Evolutionary conservation across 495 filamentous ascomycete species (phyloP).

Genomic region (Diplogelasinospora grovesii): DNA sequence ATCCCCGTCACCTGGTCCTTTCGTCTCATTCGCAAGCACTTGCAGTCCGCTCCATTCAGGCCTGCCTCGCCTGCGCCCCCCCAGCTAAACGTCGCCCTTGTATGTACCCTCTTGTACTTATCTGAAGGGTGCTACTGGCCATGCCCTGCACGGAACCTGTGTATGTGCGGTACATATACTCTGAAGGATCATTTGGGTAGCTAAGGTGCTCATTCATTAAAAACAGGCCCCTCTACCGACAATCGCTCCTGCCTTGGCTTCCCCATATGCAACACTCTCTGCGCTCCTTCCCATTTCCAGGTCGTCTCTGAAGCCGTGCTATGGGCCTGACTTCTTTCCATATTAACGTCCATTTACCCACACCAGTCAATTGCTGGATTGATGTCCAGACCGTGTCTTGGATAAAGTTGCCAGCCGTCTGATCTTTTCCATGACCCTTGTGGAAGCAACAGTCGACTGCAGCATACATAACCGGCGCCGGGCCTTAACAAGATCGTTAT

Average conservation of each 20-base stretch:
- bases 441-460: slow-evolving; percentile 7
- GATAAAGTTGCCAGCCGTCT: slow-evolving; percentile 26
- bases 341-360: slow-evolving; percentile 42
- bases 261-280: slow-evolving; percentile 7
- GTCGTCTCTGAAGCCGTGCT: slow-evolving; percentile 22
- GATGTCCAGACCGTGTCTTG: slow-evolving; percentile 30
- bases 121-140: no score
- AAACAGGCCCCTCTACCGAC: slow-evolving; percentile 6
- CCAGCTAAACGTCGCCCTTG: no score
- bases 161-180: no score
- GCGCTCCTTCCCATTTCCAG: slow-evolving; percentile 9
- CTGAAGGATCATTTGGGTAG: no score
- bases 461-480: slow-evolving; percentile 8
- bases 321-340: slow-evolving; percentile 33
- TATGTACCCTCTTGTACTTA: no score
- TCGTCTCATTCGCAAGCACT: no score
- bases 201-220: no score
- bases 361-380: slow-evolving; percentile 33
- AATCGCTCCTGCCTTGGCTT: slow-evolving; percentile 1
- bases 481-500: not conserved
- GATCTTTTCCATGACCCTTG: slow-evolving; percentile 24
- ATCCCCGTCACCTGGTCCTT: no score
- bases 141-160: no score
- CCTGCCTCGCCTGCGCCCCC: no score
- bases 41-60: no score